Conservation (phyloP, 306 rosid genomes). For the Sindora glabra region DNA sequence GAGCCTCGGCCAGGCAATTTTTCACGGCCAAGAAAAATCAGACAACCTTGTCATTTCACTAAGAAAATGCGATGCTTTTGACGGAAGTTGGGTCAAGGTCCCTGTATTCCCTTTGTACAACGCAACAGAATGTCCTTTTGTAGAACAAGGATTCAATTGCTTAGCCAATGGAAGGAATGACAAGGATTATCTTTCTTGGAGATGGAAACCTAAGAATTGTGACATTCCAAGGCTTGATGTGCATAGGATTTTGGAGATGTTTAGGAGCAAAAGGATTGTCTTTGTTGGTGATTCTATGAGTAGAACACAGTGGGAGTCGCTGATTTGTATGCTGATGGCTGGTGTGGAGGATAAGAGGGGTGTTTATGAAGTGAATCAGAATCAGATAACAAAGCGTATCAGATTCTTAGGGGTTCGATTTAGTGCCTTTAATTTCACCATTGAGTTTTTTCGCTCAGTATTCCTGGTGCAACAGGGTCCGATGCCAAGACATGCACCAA, state of each 20-base stretch:
- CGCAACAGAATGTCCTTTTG: constrained; percentile 78
- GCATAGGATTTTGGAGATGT: constrained; percentile 38
- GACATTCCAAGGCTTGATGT: constrained; percentile 47
- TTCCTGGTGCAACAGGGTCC: constrained; percentile 60
- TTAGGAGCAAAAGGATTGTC: constrained; percentile 63
- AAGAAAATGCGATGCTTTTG: constrained; percentile 44
- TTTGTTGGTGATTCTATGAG: constrained; percentile 93
- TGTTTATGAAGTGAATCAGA: constrained; percentile 71
- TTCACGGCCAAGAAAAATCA: constrained; percentile 20
- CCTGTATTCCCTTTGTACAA: constrained; percentile 50
- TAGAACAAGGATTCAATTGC: constrained; percentile 71
- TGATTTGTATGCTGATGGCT: constrained; percentile 77
- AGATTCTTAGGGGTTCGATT: constrained; percentile 71
- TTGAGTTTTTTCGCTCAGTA: constrained; percentile 79
- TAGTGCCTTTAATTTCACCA: constrained; percentile 61
- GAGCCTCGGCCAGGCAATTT: constrained; percentile 40
- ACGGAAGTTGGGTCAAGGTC: constrained; percentile 62
- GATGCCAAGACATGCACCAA: constrained; percentile 58
- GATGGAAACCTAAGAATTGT: constrained; percentile 68
- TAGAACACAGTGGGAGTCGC: constrained; percentile 87
- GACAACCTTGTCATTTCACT: constrained; percentile 19
- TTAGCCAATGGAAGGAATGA: constrained; percentile 65
- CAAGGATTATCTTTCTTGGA: constrained; percentile 57
- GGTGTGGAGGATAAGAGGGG: constrained; percentile 66
- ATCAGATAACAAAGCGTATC: constrained; percentile 54